Percentiles rank a stretch among this genome's conserved stretches.
These are phyloP conservation scores for Tricholoma hemisulphureum DNA, from an alignment of 768 basidiomycete species.

Conservation along the genomic window DNA sequence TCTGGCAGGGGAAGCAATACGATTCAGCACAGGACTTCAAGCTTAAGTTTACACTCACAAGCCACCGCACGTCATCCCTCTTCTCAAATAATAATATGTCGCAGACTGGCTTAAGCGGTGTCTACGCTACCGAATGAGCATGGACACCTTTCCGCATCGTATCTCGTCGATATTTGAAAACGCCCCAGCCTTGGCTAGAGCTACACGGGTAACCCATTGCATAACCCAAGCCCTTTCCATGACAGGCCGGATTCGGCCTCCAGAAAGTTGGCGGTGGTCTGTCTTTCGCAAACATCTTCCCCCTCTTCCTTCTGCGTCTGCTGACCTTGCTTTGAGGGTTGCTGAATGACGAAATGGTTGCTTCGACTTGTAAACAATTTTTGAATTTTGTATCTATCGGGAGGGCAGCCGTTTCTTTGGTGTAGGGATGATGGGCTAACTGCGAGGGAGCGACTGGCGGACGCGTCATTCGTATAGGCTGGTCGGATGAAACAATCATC, in stretches of 20 bases:
- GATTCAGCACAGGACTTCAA: too few species aligned
- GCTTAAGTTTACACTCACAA: too few species aligned
- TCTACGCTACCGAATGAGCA: background rate
- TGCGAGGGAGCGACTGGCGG: conserved; percentile 34
- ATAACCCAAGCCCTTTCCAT: conserved; percentile 42
- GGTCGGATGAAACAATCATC: conserved; percentile 29
- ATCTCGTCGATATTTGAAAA: conserved; percentile 16
- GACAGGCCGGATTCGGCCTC: conserved; percentile 35
- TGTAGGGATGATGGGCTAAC: conserved; percentile 35
- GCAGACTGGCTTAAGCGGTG: too few species aligned
- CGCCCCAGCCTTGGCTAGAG: conserved; percentile 16
- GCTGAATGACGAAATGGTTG: background rate
- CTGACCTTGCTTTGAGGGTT: background rate
- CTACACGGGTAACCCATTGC: conserved; percentile 41
- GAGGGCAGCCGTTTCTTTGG: conserved; percentile 9
- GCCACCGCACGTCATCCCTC: too few species aligned
- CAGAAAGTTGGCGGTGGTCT: conserved; percentile 40
- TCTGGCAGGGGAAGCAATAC: too few species aligned
- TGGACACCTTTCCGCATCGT: conserved; percentile 15
- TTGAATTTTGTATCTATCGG: background rate
- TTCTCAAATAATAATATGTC: too few species aligned
- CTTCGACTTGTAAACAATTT: background rate
- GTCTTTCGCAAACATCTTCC: conserved; percentile 19
- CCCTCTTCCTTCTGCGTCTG: conserved; percentile 12
- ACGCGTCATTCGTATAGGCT: conserved; percentile 37